Base-by-base conservation (phyloP, 345 rosid genomes). In the Trapa incisa region DNA sequence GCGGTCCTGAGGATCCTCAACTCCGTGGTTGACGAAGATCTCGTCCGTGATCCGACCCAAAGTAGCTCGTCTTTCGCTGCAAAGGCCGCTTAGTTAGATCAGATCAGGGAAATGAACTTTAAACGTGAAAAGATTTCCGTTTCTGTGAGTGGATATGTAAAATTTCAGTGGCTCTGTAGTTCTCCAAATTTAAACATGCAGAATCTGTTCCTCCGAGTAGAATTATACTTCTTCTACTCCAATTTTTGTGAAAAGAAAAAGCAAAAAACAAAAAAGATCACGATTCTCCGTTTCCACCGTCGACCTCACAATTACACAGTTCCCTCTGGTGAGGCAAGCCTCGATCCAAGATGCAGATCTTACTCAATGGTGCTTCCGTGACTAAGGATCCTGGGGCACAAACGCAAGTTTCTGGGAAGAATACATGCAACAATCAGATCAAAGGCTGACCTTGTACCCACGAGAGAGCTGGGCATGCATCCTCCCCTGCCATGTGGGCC, bases 81-180 rank as follows among this genome's bases (percentile, higher is more conserved):
- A 6, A 72, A 61, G 66, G 75, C 75, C 32, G 75, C 75, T 9
- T 72, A 66, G 61, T 14, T 54, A 41, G 43, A 41, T 41, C 7
- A 57, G 37, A 60, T 60, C 32, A 62, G 65, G n/a, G 6, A 62
- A 14, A 14, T 37, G 17, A 37, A 45, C 43, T 62, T 41, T 61
- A 35, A 33, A 5, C 37, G 10, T 1, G 29, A 22, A 22, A 22
- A 22, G 29, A 22, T 22, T 22, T 41, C 43, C 43, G 43, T 41
- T 41, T 41, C 43, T 41, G 29, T 22, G 29, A 22, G 29, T 22
- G 29, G 29, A 41, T 41, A 8, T 41, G 43, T 41, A 41, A 41
- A 41, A 1, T 41, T 2, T 41, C 43, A 8, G 43, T 41, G 43
- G 43, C 7, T 4, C 4, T 41, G 7, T 41, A 41, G 4, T 4